phyloP scores from a whole-genome alignment of 106 monocot genomes.

The Narthecium ossifragum region DNA sequence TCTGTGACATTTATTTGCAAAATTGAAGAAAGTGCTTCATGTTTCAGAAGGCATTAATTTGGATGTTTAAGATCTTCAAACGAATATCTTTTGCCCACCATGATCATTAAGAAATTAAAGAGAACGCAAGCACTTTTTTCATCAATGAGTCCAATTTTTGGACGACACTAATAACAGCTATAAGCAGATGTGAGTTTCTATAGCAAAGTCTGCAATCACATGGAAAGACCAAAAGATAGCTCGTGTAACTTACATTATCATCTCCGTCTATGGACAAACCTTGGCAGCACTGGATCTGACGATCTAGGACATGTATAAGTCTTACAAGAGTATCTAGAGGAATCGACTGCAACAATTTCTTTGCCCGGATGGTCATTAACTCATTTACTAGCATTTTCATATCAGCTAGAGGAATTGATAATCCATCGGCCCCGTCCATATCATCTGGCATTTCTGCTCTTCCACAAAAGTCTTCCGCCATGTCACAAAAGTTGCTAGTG shows the following conservation, averaged over 20 bases:
- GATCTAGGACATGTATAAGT: constrained; percentile 74
- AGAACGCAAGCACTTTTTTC: too few species aligned
- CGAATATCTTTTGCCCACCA: too few species aligned
- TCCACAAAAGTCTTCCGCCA: constrained; percentile 82
- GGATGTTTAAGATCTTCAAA: too few species aligned
- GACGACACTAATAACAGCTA: too few species aligned
- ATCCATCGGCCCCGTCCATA: constrained; percentile 35
- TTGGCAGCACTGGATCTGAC: constrained; percentile 76
- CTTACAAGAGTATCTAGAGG: constrained; percentile 63
- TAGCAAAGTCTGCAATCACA: too few species aligned
- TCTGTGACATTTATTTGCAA: too few species aligned
- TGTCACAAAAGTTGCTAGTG: constrained; percentile 55
- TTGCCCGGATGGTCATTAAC: constrained; percentile 51
- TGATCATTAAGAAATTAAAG: too few species aligned
- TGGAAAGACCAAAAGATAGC: too few species aligned
- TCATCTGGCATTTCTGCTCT: constrained; percentile 64
- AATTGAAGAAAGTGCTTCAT: too few species aligned
- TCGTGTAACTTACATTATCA: constrained; percentile 64
- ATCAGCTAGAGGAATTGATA: constrained; percentile 55
- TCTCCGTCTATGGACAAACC: constrained; percentile 66
- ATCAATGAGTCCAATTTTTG: too few species aligned
- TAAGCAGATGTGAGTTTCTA: too few species aligned
- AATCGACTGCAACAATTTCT: constrained; percentile 67
- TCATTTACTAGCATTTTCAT: constrained; percentile 73
- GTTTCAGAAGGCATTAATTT: too few species aligned